Evolutionary conservation across 2,329 filamentous ascomycete species (phyloP).

Genomic region (Ceratocystis ficicola): DNA sequence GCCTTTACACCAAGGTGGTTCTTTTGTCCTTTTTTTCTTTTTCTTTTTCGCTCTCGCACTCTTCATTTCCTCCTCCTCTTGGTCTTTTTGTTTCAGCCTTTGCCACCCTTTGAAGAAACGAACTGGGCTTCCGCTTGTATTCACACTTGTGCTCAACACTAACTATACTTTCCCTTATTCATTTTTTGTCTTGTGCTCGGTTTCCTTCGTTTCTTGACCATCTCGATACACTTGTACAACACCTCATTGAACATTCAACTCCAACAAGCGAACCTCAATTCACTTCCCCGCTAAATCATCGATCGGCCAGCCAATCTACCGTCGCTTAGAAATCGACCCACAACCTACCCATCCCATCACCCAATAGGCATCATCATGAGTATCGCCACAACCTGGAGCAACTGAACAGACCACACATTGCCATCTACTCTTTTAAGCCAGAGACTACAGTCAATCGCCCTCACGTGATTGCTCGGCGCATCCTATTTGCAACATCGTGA

Average conservation of each 20-base stretch:
- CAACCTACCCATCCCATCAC: not conserved
- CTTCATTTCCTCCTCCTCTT: not conserved
- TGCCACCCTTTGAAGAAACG: not conserved
- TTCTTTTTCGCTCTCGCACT: not conserved
- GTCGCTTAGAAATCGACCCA: conserved; percentile 7
- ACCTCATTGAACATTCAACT: not conserved
- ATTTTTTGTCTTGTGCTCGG: not conserved
- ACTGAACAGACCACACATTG: conserved; percentile 5
- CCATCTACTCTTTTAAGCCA: not conserved
- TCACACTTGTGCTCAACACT: not conserved
- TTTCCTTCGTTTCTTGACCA: not conserved
- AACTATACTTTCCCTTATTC: not conserved
- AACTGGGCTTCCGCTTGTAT: not conserved
- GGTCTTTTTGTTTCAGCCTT: not conserved
- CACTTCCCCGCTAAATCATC: not conserved
- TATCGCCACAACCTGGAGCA: conserved; percentile 3
- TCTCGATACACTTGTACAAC: not conserved
- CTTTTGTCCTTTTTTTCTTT: not conserved
- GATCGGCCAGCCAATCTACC: not conserved
- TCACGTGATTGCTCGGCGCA: not conserved
- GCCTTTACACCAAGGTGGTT: not conserved
- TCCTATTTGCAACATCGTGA: not conserved
- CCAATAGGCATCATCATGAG: not conserved
- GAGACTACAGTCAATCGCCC: not conserved
- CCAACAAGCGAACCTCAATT: not conserved